A percentile compares a stretch with the other conserved stretches of the same genome.
Conservation (phyloP, 2,329 filamentous ascomycete genomes). For the Drechslerella stenobrocha region DNA sequence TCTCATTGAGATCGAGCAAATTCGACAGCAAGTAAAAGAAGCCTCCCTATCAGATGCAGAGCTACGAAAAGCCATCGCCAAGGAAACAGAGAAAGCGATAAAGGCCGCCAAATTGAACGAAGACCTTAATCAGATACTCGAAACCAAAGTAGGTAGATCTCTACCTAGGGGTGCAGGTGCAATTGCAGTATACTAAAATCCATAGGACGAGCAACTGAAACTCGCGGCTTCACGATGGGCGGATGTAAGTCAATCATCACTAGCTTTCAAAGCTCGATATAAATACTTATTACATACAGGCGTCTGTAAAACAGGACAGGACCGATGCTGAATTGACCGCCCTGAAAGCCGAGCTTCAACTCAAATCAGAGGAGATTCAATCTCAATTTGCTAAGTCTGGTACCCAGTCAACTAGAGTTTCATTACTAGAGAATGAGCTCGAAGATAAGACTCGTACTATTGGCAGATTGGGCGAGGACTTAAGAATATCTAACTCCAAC, state of each 20-base stretch:
- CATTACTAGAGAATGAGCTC: constrained; percentile 7
- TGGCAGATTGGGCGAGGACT: neutral
- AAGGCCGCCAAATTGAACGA: too few relatives aligned
- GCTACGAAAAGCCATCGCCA: neutral
- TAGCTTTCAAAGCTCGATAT: neutral
- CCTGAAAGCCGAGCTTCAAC: constrained; percentile 17
- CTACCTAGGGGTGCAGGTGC: too few relatives aligned
- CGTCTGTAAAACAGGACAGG: constrained; percentile 4
- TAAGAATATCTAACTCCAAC: constrained; percentile 1
- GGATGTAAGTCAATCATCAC: constrained; percentile 17
- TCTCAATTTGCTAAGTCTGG: constrained; percentile 5
- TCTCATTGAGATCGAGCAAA: neutral
- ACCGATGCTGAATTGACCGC: constrained; percentile 7
- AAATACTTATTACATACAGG: neutral
- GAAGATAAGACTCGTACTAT: neutral
- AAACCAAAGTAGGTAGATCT: too few relatives aligned
- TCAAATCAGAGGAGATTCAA: constrained; percentile 9
- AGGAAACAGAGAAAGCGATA: neutral
- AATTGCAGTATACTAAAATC: too few relatives aligned
- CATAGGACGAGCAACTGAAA: too few relatives aligned
- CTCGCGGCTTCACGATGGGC: neutral
- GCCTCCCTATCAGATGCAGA: neutral
- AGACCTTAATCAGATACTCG: too few relatives aligned
- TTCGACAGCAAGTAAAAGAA: constrained; percentile 2
- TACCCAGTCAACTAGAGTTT: neutral